Evolutionary conservation across 257 asterid species (phyloP).

Genomic region (Solanum bukasovii): DNA sequence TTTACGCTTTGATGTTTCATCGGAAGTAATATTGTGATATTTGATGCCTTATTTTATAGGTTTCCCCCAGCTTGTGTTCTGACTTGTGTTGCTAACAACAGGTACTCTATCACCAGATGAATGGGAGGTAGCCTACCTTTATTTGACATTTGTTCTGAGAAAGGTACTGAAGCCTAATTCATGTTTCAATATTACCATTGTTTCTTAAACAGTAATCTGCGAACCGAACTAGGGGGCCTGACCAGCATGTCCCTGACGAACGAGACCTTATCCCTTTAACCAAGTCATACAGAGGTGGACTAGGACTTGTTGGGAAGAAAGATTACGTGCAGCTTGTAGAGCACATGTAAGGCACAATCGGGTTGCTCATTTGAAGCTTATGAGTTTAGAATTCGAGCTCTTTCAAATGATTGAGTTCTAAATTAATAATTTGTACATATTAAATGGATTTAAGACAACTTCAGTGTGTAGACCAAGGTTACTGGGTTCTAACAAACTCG

Average conservation of each 20-base stretch:
- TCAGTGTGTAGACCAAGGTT: background rate
- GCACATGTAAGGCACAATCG: background rate
- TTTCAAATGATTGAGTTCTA: background rate
- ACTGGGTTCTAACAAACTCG: background rate
- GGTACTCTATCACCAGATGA: slow-evolving; percentile 91
- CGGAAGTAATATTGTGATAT: background rate
- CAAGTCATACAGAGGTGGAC: background rate
- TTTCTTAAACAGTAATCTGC: background rate
- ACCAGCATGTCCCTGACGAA: background rate
- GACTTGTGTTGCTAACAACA: background rate
- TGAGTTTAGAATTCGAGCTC: background rate
- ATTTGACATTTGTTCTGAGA: slow-evolving; percentile 64
- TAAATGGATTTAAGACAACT: background rate
- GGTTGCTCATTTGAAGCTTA: background rate
- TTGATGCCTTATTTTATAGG: background rate
- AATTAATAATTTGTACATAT: background rate
- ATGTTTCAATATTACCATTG: background rate
- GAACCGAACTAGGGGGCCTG: background rate
- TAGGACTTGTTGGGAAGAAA: background rate
- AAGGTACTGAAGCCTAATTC: slow-evolving; percentile 32
- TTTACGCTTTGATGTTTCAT: background rate
- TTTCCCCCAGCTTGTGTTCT: background rate
- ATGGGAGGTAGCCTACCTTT: slow-evolving; percentile 95
- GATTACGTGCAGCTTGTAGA: background rate
- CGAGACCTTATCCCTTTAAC: background rate